phyloP scores from a whole-genome alignment of 2,329 filamentous ascomycete species.

The Sporothrix globosa region DNA sequence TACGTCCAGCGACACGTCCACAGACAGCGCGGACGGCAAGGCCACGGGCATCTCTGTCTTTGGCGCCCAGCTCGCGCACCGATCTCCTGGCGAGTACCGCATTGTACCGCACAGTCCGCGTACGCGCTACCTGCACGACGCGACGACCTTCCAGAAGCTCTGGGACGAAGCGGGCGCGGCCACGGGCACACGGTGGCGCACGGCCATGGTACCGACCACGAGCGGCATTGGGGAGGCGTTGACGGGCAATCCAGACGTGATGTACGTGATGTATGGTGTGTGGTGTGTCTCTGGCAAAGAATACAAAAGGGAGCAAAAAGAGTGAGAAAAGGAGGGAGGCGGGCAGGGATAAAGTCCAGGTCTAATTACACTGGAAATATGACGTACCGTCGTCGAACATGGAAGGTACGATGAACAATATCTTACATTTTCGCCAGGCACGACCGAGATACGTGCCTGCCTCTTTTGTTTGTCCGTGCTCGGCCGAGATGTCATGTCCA shows the following conservation, averaged over 20 bases:
- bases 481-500: conserved; percentile 1
- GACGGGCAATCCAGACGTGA: background rate
- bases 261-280: conserved; percentile 12
- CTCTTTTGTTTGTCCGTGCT: conserved; percentile 20
- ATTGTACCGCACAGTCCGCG: conserved; percentile 35
- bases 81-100: conserved; percentile 36
- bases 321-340: background rate
- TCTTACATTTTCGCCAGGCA: background rate
- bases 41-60: conserved; percentile 27
- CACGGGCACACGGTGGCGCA: conserved; percentile 38
- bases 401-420: background rate
- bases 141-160: conserved; percentile 46
- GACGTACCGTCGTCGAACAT: too few relatives aligned
- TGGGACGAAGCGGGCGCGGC: conserved; percentile 45
- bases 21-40: background rate
- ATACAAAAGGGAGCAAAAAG: background rate
- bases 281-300: background rate
- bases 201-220: background rate
- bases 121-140: conserved; percentile 46
- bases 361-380: background rate
- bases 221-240: background rate
- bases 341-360: too few relatives aligned
- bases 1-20: background rate
- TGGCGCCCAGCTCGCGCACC: conserved; percentile 39
- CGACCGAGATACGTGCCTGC: background rate